Percentiles rank a stretch among this genome's conserved stretches.
phyloP scores from a whole-genome alignment of 768 basidiomycete species.

The Termitomyces sp. region DNA sequence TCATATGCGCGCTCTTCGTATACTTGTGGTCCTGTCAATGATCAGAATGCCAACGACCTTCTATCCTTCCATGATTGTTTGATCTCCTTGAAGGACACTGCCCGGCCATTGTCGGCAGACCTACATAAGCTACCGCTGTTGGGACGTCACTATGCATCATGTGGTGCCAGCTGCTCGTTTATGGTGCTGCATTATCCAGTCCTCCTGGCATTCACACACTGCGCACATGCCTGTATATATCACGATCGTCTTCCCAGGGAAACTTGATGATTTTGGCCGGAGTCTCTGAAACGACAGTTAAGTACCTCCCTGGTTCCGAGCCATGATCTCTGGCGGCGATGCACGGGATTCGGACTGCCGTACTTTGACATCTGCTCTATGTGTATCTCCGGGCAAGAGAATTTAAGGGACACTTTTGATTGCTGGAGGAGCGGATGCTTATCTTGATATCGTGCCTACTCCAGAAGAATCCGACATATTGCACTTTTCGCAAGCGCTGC shows the following conservation, averaged over 20 bases:
- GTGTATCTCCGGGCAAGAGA: neutral
- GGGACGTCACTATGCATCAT: too few relatives aligned
- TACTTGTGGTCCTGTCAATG: conserved; percentile 1
- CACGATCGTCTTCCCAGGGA: neutral
- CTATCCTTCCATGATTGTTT: neutral
- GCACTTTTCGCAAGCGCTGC: too few relatives aligned
- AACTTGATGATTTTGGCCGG: too few relatives aligned
- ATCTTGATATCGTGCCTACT: conserved; percentile 88
- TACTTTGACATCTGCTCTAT: neutral
- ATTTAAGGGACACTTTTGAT: conserved; percentile 24
- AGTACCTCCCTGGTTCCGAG: neutral
- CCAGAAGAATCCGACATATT: conserved; percentile 76
- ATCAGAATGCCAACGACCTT: neutral
- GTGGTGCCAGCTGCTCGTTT: neutral
- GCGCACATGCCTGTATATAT: neutral
- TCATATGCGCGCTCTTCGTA: neutral
- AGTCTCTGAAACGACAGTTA: too few relatives aligned
- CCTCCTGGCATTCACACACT: neutral
- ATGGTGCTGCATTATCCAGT: neutral
- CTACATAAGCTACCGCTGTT: neutral
- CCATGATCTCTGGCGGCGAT: neutral
- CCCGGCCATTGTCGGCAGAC: neutral
- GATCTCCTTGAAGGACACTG: neutral
- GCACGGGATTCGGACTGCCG: neutral
- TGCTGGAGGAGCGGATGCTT: conserved; percentile 53